A percentile compares a stretch with the other conserved stretches of the same genome.
These are phyloP conservation scores for Phytophthora hibernalis DNA, from an alignment of 352 stramenopile genomes.

Conservation along the genomic window DNA sequence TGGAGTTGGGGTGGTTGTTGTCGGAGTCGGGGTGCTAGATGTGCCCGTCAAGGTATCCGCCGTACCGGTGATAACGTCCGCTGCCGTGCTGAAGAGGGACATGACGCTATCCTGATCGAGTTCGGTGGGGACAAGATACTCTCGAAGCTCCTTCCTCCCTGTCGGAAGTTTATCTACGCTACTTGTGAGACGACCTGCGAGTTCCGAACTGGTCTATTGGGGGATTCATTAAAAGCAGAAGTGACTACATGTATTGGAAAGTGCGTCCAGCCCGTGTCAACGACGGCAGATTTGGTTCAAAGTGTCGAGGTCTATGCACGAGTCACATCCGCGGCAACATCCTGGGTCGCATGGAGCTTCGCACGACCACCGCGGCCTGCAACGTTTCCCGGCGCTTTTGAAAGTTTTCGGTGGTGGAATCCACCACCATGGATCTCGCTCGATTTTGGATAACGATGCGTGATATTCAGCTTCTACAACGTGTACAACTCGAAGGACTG, in stretches of 20 bases:
- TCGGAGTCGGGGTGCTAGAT: constrained; percentile 12
- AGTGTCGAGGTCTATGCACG: constrained; percentile 28
- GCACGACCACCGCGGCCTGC: constrained; percentile 4
- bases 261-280: constrained; percentile 21
- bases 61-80: constrained; percentile 17
- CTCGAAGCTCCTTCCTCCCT: background rate
- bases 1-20: constrained; percentile 14
- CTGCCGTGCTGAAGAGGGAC: constrained; percentile 30
- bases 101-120: constrained; percentile 18
- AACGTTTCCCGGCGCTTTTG: background rate
- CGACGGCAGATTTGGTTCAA: constrained; percentile 29
- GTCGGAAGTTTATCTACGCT: background rate
- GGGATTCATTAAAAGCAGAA: too few species aligned
- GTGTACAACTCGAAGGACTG: constrained; percentile 33
- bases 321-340: constrained; percentile 23
- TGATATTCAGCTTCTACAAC: constrained; percentile 20
- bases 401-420: constrained; percentile 24
- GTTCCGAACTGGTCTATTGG: constrained; percentile 31
- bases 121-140: constrained; percentile 14
- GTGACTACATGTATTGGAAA: constrained; percentile 15
- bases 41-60: constrained; percentile 29
- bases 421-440: too few species aligned
- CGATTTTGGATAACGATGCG: constrained; percentile 5
- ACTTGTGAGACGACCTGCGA: constrained; percentile 18
- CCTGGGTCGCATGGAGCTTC: constrained; percentile 12